Conservation (phyloP, 2,329 filamentous ascomycete genomes). For the Tolypocladium ophioglossoides region DNA sequence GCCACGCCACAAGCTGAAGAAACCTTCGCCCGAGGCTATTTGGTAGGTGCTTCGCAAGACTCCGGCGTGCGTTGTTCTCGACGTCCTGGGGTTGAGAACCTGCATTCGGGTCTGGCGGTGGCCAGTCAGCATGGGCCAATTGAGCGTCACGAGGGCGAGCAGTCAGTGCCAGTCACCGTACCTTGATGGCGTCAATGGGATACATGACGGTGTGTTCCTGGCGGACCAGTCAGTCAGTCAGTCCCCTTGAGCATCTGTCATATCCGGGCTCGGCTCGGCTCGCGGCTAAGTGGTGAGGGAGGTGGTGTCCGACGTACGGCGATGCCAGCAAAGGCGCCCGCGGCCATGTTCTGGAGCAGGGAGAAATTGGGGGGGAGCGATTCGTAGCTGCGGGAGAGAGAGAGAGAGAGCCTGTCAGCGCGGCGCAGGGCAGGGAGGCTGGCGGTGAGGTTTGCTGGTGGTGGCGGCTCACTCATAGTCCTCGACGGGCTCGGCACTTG, state of each 20-base stretch:
- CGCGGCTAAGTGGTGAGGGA: not conserved
- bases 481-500: constrained; percentile 50
- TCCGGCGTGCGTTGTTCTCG: constrained; percentile 74
- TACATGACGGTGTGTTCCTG: constrained; percentile 99
- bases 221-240: constrained; percentile 9
- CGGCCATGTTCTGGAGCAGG: constrained; percentile 86
- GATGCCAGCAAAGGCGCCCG: constrained; percentile 93
- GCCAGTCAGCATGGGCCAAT: constrained; percentile 8
- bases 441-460: not conserved
- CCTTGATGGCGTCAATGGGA: constrained; percentile 95
- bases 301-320: constrained; percentile 48
- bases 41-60: constrained; percentile 87
- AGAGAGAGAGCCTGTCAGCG: not conserved
- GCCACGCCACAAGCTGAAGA: constrained; percentile 88
- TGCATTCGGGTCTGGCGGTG: constrained; percentile 86
- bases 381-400: constrained; percentile 58
- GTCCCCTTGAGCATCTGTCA: not conserved
- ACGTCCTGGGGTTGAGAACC: constrained; percentile 74
- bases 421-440: not conserved
- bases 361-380: constrained; percentile 90
- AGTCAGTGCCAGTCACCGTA: constrained; percentile 25
- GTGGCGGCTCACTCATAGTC: constrained; percentile 50
- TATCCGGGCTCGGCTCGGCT: not conserved
- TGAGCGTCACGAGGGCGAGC: not conserved
- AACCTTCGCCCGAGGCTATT: constrained; percentile 82